Percentiles rank a stretch among this genome's conserved stretches.
These are phyloP conservation scores for Microbotryomycetes sp. DNA, from an alignment of 1,284 basidiomycete genomes.

Conservation along the genomic window DNA sequence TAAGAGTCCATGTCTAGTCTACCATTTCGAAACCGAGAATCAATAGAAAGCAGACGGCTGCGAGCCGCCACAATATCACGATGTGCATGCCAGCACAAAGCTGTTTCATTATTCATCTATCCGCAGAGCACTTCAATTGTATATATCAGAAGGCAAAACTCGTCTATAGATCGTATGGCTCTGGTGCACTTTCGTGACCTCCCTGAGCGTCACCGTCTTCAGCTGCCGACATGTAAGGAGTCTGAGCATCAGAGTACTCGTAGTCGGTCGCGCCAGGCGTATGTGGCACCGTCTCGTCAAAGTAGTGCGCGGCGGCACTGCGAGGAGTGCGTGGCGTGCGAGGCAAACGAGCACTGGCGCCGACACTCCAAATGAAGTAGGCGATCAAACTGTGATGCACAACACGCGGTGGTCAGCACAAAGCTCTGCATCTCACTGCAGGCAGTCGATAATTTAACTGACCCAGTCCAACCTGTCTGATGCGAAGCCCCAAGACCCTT, in stretches of 20 bases:
- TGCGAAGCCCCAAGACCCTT: conserved; percentile 91
- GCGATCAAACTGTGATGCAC: conserved; percentile 59
- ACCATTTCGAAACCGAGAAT: too few species aligned
- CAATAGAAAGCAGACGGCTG: too few species aligned
- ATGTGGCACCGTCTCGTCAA: conserved; percentile 57
- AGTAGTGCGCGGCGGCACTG: conserved; percentile 83
- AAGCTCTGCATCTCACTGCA: conserved; percentile 46
- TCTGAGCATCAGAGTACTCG: conserved; percentile 22
- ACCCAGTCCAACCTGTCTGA: conserved; percentile 77
- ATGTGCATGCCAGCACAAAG: too few species aligned
- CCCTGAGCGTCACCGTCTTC: too few species aligned
- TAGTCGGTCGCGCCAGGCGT: conserved; percentile 28
- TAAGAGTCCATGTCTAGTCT: too few species aligned
- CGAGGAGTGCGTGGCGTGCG: conserved; percentile 62
- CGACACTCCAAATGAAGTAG: conserved; percentile 68
- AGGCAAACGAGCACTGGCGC: conserved; percentile 38
- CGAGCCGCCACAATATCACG: too few species aligned
- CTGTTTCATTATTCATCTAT: too few species aligned
- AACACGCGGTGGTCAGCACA: neutral
- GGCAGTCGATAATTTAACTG: conserved; percentile 49
- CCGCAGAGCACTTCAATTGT: too few species aligned
- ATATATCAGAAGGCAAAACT: too few species aligned
- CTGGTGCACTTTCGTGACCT: neutral
- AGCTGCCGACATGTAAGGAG: conserved; percentile 6
- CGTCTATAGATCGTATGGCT: neutral